These are phyloP conservation scores for Cercophora samala DNA, from an alignment of 495 filamentous ascomycete species.

Conservation along the genomic window DNA sequence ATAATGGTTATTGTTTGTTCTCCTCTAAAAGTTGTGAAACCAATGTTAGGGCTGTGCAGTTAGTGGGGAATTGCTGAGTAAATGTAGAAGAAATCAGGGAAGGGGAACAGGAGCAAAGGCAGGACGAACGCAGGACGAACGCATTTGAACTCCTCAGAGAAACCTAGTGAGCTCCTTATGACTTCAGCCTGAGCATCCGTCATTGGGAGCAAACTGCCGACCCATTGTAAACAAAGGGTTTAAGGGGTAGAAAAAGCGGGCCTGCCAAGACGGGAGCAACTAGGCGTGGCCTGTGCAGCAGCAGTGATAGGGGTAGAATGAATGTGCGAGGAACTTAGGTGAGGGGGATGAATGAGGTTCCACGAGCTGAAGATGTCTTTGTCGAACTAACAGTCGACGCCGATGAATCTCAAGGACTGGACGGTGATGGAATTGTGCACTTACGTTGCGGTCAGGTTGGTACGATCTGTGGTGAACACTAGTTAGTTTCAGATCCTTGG, in stretches of 20 bases:
- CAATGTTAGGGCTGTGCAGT: not conserved
- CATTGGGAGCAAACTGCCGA: not conserved
- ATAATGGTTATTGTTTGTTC: slow-evolving; percentile 4
- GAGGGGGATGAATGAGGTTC: not conserved
- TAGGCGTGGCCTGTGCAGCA: not conserved
- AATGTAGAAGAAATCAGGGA: not conserved
- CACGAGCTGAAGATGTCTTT: not conserved
- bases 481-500: not conserved
- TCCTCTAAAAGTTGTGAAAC: not conserved
- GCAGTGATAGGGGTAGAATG: not conserved
- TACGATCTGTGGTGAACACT: not conserved
- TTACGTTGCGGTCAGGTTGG: not conserved
- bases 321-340: not conserved
- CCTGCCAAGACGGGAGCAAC: not conserved
- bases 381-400: not conserved
- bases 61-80: not conserved
- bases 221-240: not conserved
- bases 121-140: not conserved
- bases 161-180: not conserved
- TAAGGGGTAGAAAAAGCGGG: not conserved
- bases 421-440: not conserved
- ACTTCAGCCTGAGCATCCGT: not conserved
- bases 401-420: not conserved
- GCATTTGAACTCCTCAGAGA: not conserved
- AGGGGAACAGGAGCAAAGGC: too few species aligned